Conservation (phyloP, 768 basidiomycete genomes). For the Clavulina sp. region DNA sequence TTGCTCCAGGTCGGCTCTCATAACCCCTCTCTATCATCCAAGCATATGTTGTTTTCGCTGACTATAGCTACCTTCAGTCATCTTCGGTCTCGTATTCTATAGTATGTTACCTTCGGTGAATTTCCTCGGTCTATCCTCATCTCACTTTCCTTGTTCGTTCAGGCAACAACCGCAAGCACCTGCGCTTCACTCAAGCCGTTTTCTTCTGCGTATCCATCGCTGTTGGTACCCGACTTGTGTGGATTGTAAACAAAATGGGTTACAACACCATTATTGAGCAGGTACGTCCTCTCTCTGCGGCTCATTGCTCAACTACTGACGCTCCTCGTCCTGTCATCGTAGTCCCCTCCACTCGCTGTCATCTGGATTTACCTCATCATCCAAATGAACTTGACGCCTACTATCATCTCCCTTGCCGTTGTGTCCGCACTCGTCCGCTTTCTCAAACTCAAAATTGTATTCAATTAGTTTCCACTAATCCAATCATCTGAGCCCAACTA, state of each 20-base stretch:
- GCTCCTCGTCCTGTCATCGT: constrained; percentile 1
- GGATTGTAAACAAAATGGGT: constrained; percentile 46
- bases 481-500: no score
- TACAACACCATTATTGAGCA: constrained; percentile 61
- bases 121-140: neutral
- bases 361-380: constrained; percentile 62
- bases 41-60: neutral
- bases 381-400: constrained; percentile 47
- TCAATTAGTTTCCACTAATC: neutral
- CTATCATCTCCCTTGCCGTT: constrained; percentile 34
- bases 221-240: constrained; percentile 51
- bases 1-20: constrained; percentile 49
- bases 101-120: constrained; percentile 27
- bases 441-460: constrained; percentile 7
- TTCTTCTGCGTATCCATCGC: constrained; percentile 41
- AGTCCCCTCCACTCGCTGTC: constrained; percentile 44
- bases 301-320: no score
- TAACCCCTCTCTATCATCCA: neutral
- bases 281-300: constrained; percentile 24
- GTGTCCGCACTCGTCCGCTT: constrained; percentile 20
- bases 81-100: constrained; percentile 61
- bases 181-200: constrained; percentile 33
- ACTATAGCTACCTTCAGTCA: constrained; percentile 27
- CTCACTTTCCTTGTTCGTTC: constrained; percentile 1
- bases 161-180: constrained; percentile 44